Conservation (phyloP, 768 basidiomycete genomes). For the Serendipita sp. region DNA sequence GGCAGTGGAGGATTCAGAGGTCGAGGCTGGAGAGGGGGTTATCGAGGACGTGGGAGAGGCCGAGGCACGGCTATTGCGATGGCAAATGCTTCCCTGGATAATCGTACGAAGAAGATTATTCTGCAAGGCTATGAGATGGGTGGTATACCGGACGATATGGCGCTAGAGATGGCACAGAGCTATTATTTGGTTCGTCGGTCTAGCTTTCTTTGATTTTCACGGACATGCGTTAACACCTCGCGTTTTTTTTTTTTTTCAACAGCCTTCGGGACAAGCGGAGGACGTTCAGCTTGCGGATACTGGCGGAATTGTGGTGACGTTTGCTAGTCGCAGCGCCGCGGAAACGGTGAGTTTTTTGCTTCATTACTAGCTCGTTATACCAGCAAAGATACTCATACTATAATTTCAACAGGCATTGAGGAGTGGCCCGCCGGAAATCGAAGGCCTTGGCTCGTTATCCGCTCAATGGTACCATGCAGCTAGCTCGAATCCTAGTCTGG, state of each 20-base stretch:
- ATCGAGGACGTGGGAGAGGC: slow-evolving; percentile 37
- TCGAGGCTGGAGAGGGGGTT: slow-evolving; percentile 32
- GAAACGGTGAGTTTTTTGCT: slow-evolving; percentile 43
- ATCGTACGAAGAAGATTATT: slow-evolving; percentile 66
- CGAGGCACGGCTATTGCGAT: slow-evolving; percentile 48
- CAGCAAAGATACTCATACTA: too few species aligned
- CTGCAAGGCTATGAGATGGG: slow-evolving; percentile 46
- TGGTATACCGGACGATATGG: slow-evolving; percentile 19
- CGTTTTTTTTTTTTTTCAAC: not conserved
- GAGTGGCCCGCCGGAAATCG: not conserved
- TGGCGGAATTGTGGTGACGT: slow-evolving; percentile 48
- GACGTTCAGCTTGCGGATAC: slow-evolving; percentile 38
- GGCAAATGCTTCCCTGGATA: slow-evolving; percentile 76
- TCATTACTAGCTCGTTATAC: not conserved
- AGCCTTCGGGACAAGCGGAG: slow-evolving; percentile 62
- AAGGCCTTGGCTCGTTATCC: not conserved
- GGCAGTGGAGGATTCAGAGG: slow-evolving; percentile 30
- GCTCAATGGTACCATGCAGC: not conserved
- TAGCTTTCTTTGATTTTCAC: not conserved
- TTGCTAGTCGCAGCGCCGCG: slow-evolving; percentile 55
- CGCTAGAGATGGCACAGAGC: slow-evolving; percentile 45
- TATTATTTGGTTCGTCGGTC: slow-evolving; percentile 58
- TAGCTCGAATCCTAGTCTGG: not conserved
- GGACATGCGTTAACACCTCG: not conserved
- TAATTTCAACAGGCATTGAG: not conserved